Conservation (phyloP, 73 alveolate species). For the Paramecium caudatum region DNA sequence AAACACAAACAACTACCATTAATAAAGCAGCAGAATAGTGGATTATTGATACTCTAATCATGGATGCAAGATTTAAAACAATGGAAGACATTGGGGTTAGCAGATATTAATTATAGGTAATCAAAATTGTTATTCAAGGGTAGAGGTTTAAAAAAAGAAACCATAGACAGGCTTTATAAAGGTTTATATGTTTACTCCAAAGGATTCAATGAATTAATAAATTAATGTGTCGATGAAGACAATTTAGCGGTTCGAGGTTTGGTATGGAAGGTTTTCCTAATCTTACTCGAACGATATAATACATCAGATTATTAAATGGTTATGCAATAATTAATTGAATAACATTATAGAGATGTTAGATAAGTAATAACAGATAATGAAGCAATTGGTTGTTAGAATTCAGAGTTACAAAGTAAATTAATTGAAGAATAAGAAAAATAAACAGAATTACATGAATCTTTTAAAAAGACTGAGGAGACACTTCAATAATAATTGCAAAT, state of each 20-base stretch:
- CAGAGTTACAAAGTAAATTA: neutral
- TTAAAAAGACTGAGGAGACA: neutral
- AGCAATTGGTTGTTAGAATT: neutral
- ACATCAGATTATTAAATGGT: conserved; percentile 38
- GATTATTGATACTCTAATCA: conserved; percentile 31
- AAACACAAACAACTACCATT: neutral
- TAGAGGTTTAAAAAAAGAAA: conserved; percentile 5
- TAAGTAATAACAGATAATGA: conserved; percentile 8
- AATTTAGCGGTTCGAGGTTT: neutral
- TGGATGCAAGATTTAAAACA: conserved; percentile 34
- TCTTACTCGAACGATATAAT: conserved; percentile 32
- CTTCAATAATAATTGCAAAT: neutral
- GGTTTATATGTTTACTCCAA: conserved; percentile 51
- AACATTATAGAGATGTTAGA: conserved; percentile 43
- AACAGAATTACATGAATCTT: neutral
- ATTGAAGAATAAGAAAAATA: neutral
- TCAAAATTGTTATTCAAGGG: neutral
- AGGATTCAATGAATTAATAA: conserved; percentile 46
- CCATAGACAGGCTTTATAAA: conserved; percentile 21
- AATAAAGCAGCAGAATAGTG: conserved; percentile 45
- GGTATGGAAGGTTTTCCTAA: conserved; percentile 38
- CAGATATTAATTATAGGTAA: conserved; percentile 39
- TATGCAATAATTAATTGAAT: neutral
- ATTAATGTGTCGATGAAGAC: conserved; percentile 10
- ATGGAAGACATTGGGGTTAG: conserved; percentile 28